These are phyloP conservation scores for Excoecaria cochinchinensis DNA, from an alignment of 345 rosid species.

Conservation along the genomic window DNA sequence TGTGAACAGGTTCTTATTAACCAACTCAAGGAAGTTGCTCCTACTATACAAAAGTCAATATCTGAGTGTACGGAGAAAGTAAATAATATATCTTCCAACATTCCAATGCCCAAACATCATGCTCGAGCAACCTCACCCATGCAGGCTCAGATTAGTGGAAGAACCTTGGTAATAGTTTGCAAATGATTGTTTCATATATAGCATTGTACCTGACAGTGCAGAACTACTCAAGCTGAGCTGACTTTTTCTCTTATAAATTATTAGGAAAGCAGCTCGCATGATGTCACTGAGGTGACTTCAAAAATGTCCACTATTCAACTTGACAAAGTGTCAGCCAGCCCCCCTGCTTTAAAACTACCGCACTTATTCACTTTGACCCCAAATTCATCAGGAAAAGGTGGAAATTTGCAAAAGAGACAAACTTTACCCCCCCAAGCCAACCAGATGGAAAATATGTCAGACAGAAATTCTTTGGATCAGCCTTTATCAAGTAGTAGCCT, in stretches of 20 bases:
- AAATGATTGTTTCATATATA: constrained; percentile 13
- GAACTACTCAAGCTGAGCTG: background rate
- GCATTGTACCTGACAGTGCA: constrained; percentile 1
- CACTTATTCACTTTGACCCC: constrained; percentile 89
- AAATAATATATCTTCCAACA: constrained; percentile 58
- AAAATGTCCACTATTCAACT: constrained; percentile 71
- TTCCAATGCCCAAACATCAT: constrained; percentile 57
- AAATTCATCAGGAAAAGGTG: constrained; percentile 82
- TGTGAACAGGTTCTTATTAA: constrained; percentile 80
- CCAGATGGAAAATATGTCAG: constrained; percentile 61
- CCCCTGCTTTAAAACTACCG: constrained; percentile 85
- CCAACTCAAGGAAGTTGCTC: constrained; percentile 89
- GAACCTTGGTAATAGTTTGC: constrained; percentile 50
- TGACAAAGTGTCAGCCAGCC: constrained; percentile 68
- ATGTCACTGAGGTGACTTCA: constrained; percentile 66
- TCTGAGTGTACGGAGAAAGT: constrained; percentile 78
- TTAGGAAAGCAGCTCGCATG: constrained; percentile 77
- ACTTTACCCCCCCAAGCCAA: constrained; percentile 49
- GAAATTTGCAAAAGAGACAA: constrained; percentile 72
- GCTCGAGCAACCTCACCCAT: constrained; percentile 59
- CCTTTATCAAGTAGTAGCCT: constrained; percentile 43
- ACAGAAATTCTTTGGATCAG: constrained; percentile 55
- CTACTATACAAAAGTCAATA: constrained; percentile 83
- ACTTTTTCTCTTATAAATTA: constrained; percentile 9
- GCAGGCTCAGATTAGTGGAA: constrained; percentile 78